These are phyloP conservation scores for Bipolaris gigantea DNA, from an alignment of 2,329 filamentous ascomycete genomes.

Conservation along the genomic window DNA sequence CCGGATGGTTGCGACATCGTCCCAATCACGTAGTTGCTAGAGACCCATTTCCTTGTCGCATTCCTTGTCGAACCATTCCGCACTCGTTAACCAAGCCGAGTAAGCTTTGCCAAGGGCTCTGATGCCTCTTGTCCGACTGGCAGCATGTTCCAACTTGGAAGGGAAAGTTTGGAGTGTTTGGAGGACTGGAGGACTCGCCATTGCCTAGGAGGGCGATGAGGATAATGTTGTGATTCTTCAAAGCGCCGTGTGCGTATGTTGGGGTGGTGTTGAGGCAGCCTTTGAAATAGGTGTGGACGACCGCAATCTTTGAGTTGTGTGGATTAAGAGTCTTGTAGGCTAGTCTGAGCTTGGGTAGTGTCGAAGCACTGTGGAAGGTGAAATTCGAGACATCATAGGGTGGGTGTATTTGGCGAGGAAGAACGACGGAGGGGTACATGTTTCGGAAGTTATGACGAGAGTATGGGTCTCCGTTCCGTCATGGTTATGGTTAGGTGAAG, in stretches of 20 bases:
- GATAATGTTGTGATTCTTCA: conserved; percentile 55
- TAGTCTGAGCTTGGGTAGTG: conserved; percentile 16
- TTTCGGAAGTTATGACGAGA: conserved; percentile 5
- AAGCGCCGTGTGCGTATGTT: conserved; percentile 50
- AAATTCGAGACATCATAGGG: conserved; percentile 22
- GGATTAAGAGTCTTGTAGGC: conserved; percentile 33
- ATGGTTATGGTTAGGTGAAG: conserved; percentile 1
- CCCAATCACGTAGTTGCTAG: conserved; percentile 25
- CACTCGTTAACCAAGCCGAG: conserved; percentile 47
- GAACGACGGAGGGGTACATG: not conserved
- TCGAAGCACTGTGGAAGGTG: conserved; percentile 22
- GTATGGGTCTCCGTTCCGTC: conserved; percentile 6
- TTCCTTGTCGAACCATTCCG: conserved; percentile 47
- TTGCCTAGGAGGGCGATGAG: conserved; percentile 57
- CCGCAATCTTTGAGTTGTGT: conserved; percentile 26
- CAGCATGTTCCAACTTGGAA: conserved; percentile 49
- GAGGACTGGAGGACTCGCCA: conserved; percentile 58
- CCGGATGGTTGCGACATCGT: conserved; percentile 28
- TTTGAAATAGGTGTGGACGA: conserved; percentile 60
- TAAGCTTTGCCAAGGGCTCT: conserved; percentile 46
- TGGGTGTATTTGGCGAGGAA: not conserved
- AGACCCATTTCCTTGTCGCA: conserved; percentile 43
- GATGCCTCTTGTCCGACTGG: conserved; percentile 42
- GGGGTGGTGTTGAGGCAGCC: conserved; percentile 55
- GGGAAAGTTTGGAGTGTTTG: conserved; percentile 53